Evolutionary conservation across 169 alveolate species (phyloP).

Genomic region (Cryptosporidium ryanae): DNA sequence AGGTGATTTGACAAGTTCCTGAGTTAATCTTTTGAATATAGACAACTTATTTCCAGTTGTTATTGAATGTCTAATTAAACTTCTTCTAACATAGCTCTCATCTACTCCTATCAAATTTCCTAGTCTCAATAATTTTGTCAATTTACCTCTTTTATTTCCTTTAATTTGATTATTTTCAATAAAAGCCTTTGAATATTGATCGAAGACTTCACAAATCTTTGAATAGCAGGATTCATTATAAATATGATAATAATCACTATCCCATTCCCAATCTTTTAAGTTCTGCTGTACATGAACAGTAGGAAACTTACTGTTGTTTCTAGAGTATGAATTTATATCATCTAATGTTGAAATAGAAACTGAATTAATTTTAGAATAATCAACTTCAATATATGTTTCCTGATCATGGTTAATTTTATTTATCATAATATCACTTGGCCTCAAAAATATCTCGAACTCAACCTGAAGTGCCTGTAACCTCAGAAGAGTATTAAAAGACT

Average conservation of each 20-base stretch:
- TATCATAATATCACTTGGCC: slow-evolving; percentile 65
- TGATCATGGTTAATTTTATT: slow-evolving; percentile 37
- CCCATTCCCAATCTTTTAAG: slow-evolving; percentile 33
- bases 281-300: background rate
- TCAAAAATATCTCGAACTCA: slow-evolving; percentile 40
- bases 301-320: background rate
- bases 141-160: slow-evolving; percentile 22
- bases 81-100: slow-evolving; percentile 59
- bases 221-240: slow-evolving; percentile 28
- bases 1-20: slow-evolving; percentile 48
- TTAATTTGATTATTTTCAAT: background rate
- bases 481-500: slow-evolving; percentile 30
- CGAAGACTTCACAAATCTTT: slow-evolving; percentile 28
- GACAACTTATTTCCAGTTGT: slow-evolving; percentile 1
- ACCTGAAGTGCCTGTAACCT: slow-evolving; percentile 34
- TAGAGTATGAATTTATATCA: background rate
- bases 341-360: background rate
- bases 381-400: background rate
- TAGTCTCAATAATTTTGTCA: slow-evolving; percentile 47
- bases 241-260: background rate
- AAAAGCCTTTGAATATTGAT: slow-evolving; percentile 9
- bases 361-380: background rate
- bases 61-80: slow-evolving; percentile 25
- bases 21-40: slow-evolving; percentile 25
- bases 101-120: slow-evolving; percentile 67